Conservation (phyloP, 1,284 basidiomycete species). For the Violaceomyces palustris region DNA sequence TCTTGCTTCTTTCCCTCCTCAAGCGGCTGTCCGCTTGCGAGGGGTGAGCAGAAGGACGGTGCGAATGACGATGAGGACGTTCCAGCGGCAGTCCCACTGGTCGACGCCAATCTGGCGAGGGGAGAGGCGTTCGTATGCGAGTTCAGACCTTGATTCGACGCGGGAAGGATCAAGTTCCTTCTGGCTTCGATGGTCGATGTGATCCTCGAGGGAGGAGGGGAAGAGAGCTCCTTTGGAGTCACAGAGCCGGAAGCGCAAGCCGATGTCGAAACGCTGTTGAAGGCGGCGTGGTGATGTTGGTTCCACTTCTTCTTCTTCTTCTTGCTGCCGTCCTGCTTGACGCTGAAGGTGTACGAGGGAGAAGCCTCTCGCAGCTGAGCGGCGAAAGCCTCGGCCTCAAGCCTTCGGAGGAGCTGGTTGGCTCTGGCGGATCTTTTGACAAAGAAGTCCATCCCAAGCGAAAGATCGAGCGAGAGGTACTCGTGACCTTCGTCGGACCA, state of each 20-base stretch:
- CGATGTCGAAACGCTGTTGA: constrained; percentile 11
- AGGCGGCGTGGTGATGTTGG: too few relatives aligned
- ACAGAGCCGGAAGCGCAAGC: constrained; percentile 17
- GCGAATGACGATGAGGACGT: too few relatives aligned
- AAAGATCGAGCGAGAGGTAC: constrained; percentile 37
- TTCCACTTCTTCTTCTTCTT: constrained; percentile 14
- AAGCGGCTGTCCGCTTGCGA: too few relatives aligned
- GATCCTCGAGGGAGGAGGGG: constrained; percentile 27
- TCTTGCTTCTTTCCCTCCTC: too few relatives aligned
- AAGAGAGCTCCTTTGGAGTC: constrained; percentile 20
- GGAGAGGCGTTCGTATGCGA: too few relatives aligned
- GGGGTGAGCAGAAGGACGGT: too few relatives aligned
- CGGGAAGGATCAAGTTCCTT: too few relatives aligned
- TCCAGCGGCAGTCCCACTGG: too few relatives aligned
- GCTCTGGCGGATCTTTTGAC: constrained; percentile 37
- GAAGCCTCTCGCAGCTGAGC: constrained; percentile 25
- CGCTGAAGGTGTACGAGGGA: constrained; percentile 19
- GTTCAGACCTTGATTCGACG: too few relatives aligned
- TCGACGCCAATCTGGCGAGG: too few relatives aligned
- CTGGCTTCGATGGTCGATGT: constrained; percentile 15
- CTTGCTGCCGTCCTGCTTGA: too few relatives aligned
- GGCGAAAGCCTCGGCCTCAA: constrained; percentile 35
- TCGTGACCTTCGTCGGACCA: constrained; percentile 44
- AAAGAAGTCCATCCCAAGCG: constrained; percentile 47
- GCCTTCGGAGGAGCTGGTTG: constrained; percentile 37